Percentiles rank a stretch among this genome's conserved stretches.
These are phyloP conservation scores for Saccharum spontaneum DNA, from an alignment of 176 grass and related monocot genomes.

Conservation along the genomic window DNA sequence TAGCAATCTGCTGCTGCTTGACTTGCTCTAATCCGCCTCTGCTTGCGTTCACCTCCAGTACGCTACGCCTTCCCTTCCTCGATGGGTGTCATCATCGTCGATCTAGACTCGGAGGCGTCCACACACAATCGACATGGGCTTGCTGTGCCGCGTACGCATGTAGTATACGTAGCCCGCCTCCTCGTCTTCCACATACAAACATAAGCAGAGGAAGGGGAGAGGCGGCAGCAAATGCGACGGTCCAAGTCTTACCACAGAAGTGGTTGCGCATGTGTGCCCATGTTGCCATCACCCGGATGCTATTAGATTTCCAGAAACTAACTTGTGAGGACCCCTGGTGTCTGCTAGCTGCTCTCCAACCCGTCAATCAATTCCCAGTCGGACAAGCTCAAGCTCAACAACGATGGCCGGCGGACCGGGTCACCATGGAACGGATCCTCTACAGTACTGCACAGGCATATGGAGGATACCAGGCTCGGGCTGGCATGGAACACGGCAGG, in stretches of 20 bases:
- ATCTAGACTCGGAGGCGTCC: slow-evolving; percentile 15
- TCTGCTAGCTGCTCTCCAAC: background rate
- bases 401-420: background rate
- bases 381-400: background rate
- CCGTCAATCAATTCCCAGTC: background rate
- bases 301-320: slow-evolving; percentile 31
- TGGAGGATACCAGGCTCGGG: background rate
- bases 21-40: background rate
- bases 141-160: background rate
- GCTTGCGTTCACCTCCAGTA: background rate
- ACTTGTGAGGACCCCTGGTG: slow-evolving; percentile 21
- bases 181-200: background rate
- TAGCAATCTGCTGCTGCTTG: background rate
- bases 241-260: slow-evolving; percentile 28
- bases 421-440: background rate
- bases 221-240: slow-evolving; percentile 7
- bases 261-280: slow-evolving; percentile 16
- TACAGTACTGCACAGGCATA: background rate
- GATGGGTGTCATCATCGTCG: background rate
- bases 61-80: background rate
- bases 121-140: background rate
- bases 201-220: background rate
- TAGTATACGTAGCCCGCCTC: background rate
- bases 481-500: background rate
- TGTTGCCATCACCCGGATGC: slow-evolving; percentile 46